Evolutionary conservation across 345 rosid species (phyloP), one percentile per base, ranked within the genome.

Genomic region (Dipteronia sinensis): DNA sequence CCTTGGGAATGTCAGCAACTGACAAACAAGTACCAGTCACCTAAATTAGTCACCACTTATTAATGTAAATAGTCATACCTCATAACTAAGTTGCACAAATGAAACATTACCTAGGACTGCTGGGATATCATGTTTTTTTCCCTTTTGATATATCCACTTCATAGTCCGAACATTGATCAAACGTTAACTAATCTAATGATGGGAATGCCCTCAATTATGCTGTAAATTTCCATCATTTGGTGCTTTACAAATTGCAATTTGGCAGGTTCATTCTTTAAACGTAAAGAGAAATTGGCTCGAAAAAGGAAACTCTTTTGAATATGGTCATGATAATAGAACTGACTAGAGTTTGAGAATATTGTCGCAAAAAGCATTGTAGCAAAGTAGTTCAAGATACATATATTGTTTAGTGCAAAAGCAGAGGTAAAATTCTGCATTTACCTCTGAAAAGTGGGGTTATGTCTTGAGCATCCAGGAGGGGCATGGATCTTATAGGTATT

Each of bases 371-470:
- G 49, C 4, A 3, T 72, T 65, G 8, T 16, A 12, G 19, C 34
- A 61, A 77, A 40, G 29, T 62, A 29, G 6, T 62, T 25, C 38
- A 49, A 47, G 22, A 47, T 1, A 62, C 8, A 47, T 22, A 7
- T n/a, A 20, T 10, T 19, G 34, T 46, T 65, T 55, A 67, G 13
- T 40, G 68, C 49, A 59, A 20, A 77, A 68, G 22, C 13, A 44
- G 66, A 34, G 16, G 72, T 23, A 59, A 25, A 12, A 73, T 67
- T 73, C 68, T 58, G 66, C 66, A 10, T 46, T 46, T 46, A 46
- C 49, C 13, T 10, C 34, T 53, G 25, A 40, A 23, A 8, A 49
- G 38, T 27, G 9, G 42, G 20, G 20, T 72, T 38, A 34, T 72
- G 65, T 38, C 75, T 72, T 4, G 7, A 9, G 20, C 8, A 22